A percentile compares a stretch with the other conserved stretches of the same genome.
These are phyloP conservation scores for Striga asiatica DNA, from an alignment of 257 asterid genomes.

Conservation along the genomic window DNA sequence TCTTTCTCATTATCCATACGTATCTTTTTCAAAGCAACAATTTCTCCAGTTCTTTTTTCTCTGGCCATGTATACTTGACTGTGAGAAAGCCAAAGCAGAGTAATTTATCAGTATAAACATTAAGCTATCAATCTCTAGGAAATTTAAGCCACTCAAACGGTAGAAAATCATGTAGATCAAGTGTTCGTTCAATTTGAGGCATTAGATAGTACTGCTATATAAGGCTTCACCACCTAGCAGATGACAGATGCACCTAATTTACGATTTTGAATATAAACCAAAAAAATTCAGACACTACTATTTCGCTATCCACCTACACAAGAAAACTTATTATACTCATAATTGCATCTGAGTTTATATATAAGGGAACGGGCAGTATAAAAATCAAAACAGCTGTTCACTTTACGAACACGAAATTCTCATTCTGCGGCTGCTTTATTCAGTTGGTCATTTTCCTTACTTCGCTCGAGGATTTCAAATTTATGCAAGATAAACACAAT, in stretches of 20 bases:
- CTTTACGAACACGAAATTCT: too few relatives aligned
- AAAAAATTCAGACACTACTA: neutral
- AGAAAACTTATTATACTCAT: neutral
- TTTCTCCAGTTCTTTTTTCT: conserved; percentile 76
- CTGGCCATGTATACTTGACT: conserved; percentile 93
- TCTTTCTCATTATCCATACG: conserved; percentile 98
- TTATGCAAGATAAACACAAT: neutral
- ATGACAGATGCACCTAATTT: conserved; percentile 4
- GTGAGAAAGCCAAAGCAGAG: conserved; percentile 16
- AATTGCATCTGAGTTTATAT: neutral
- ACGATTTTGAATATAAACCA: neutral
- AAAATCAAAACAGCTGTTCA: neutral
- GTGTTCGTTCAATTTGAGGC: neutral
- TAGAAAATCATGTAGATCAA: neutral
- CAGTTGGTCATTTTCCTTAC: too few relatives aligned
- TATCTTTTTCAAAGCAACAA: conserved; percentile 90
- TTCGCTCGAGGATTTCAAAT: neutral
- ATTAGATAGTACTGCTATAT: neutral
- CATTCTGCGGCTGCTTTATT: too few relatives aligned
- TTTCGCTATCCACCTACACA: neutral
- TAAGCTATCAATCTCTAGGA: neutral
- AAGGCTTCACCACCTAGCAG: neutral
- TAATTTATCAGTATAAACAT: neutral
- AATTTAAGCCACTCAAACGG: neutral
- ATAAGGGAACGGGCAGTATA: neutral